Evolutionary conservation across 139 green algal species (phyloP), one percentile per base, ranked within the genome.

Genomic region (Auxenochlorella pyrenoidosa): DNA sequence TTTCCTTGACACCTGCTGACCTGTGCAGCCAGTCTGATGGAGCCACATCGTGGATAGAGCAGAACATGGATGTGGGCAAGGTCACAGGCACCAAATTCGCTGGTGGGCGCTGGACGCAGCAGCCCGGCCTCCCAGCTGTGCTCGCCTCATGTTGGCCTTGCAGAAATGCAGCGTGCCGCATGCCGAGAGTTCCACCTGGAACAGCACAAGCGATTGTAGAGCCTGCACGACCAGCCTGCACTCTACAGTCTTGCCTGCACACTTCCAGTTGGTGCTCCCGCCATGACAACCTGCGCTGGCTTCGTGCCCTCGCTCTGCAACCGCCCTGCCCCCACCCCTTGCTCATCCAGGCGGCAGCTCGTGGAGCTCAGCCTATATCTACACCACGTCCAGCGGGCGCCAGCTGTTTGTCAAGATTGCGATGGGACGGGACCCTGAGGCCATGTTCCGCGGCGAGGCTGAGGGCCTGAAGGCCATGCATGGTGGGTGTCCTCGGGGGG

Each of bases 381-480:
- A 95, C 76, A 51, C 88, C 32, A 95, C 93, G 32, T 86, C 89
- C 18, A 83, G 60, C 28, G 91, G 91, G 40, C 40, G 59, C 10
- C 91, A 91, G 43, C 95, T 93, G 34, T 99, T 99, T 92, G 95
- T 97, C 13, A 99, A 99, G 92, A 93, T 91, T 10, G 71, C 85
- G 58, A n/a, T 79, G 38, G 71, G 76, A 4, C 78, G 83, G 34
- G 59, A 79, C 63, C 59, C 71, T 24, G 91, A 94, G 32, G 73
- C 60, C 54, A 99, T 99, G 97, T 99, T 99, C 88, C 85, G 91
- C 26, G 96, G 96, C 5, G 97, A 99, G 88, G 93, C 93, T 0
- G 82, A 96, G 47, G 96, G 96, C 19, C 91, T 99, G 44, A 86
- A 95, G 36, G 97, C 97, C 34, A 95, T 99, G 93, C 92, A 95